A percentile compares a stretch with the other conserved stretches of the same genome.
Evolutionary conservation across 2,329 filamentous ascomycete genomes (phyloP).

Genomic region (Aquanectria penicillioides): DNA sequence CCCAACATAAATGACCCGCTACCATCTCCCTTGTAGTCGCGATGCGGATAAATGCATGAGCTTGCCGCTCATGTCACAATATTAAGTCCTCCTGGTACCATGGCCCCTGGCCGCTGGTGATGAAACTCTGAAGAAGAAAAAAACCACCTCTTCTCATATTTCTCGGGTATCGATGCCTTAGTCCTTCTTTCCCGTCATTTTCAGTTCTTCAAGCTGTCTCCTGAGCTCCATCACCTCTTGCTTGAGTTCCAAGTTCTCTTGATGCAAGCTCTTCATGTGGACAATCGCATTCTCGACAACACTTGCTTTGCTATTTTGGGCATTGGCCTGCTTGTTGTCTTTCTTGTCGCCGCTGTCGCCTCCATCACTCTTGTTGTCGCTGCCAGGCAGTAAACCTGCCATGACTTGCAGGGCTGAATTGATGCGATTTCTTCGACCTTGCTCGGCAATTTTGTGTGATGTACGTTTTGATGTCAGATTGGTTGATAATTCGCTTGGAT

Average conservation of each 20-base stretch:
- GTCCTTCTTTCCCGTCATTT: slow-evolving; percentile 21
- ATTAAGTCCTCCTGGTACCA: slow-evolving; percentile 26
- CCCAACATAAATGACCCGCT: slow-evolving; percentile 31
- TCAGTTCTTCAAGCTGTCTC: slow-evolving; percentile 44
- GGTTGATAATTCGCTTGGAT: slow-evolving; percentile 89
- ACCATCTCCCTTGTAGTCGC: slow-evolving; percentile 23
- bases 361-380: slow-evolving; percentile 50
- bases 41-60: neutral
- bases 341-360: slow-evolving; percentile 59
- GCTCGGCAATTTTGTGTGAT: slow-evolving; percentile 97
- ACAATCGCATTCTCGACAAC: slow-evolving; percentile 98
- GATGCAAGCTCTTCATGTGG: slow-evolving; percentile 88
- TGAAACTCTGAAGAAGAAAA: slow-evolving; percentile 8
- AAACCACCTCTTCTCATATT: no score
- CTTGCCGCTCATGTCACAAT: slow-evolving; percentile 2
- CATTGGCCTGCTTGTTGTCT: slow-evolving; percentile 57
- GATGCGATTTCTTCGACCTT: slow-evolving; percentile 93
- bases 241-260: slow-evolving; percentile 76
- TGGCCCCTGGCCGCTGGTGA: neutral
- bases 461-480: slow-evolving; percentile 96
- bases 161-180: slow-evolving; percentile 13
- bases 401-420: slow-evolving; percentile 94
- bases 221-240: slow-evolving; percentile 60
- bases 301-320: slow-evolving; percentile 89
- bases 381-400: slow-evolving; percentile 81